These are phyloP conservation scores for Eurotiales sp. DNA, from an alignment of 2,329 filamentous ascomycete genomes.

Conservation along the genomic window DNA sequence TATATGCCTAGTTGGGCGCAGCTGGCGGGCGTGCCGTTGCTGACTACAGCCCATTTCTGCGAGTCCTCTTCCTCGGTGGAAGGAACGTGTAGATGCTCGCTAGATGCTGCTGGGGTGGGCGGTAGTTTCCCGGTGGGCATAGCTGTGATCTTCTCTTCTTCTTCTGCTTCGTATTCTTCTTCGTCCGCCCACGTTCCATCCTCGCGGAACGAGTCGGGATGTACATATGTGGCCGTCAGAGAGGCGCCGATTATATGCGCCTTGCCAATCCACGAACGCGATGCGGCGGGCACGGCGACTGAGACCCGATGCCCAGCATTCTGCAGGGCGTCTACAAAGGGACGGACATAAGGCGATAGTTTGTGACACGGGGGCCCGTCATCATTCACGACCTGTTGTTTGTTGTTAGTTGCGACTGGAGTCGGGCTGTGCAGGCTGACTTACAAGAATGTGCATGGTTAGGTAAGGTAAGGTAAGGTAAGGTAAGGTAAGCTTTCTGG, in stretches of 20 bases:
- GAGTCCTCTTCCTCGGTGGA: not conserved
- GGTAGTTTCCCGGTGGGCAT: not conserved
- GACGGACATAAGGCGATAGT: constrained; percentile 71
- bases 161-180: not conserved
- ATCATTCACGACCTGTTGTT: constrained; percentile 55
- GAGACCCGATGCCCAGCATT: constrained; percentile 74
- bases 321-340: constrained; percentile 65
- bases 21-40: constrained; percentile 71
- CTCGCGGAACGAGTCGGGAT: constrained; percentile 51
- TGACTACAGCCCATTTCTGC: constrained; percentile 65
- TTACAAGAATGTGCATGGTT: constrained; percentile 15
- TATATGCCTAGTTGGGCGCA: constrained; percentile 74
- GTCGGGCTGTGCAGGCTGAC: not conserved
- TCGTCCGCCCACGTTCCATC: constrained; percentile 51
- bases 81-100: constrained; percentile 5
- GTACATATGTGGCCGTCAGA: constrained; percentile 75
- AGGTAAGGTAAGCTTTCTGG: not conserved
- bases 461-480: not conserved
- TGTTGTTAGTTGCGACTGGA: not conserved
- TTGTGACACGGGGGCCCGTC: constrained; percentile 70
- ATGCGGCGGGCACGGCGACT: constrained; percentile 80
- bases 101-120: constrained; percentile 8
- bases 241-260: constrained; percentile 87
- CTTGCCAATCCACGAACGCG: constrained; percentile 94
- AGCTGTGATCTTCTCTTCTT: not conserved